These are phyloP conservation scores for Salvia rosmarinus DNA, from an alignment of 257 asterid species.

Conservation along the genomic window DNA sequence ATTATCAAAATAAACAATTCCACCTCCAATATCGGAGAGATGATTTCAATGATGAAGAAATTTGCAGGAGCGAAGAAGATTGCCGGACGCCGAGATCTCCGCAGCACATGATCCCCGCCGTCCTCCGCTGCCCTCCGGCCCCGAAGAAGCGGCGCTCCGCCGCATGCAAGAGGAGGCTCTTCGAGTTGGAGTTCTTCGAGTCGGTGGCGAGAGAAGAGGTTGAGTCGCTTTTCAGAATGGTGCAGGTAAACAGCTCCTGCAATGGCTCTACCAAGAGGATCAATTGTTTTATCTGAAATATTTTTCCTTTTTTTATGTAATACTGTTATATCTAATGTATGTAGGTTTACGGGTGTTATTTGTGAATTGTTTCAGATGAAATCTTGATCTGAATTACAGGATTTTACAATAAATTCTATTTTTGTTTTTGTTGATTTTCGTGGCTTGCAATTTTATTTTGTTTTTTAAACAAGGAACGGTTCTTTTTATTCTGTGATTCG, in stretches of 20 bases:
- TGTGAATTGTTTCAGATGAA: slow-evolving; percentile 25
- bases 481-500: no score
- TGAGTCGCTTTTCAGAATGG: slow-evolving; percentile 50
- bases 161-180: slow-evolving; percentile 53
- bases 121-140: slow-evolving; percentile 61
- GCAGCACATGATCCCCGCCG: slow-evolving; percentile 47
- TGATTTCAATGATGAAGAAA: not conserved
- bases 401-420: not conserved
- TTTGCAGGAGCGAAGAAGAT: slow-evolving; percentile 28
- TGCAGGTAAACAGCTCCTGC: slow-evolving; percentile 22
- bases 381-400: slow-evolving; percentile 26
- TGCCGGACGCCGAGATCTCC: slow-evolving; percentile 61
- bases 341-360: slow-evolving; percentile 16
- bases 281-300: slow-evolving; percentile 37
- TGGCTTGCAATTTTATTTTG: not conserved
- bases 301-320: not conserved
- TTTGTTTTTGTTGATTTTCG: not conserved
- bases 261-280: slow-evolving; percentile 37
- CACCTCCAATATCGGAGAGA: not conserved
- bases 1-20: slow-evolving; percentile 19
- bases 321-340: not conserved
- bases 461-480: not conserved
- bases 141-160: slow-evolving; percentile 53
- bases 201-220: slow-evolving; percentile 41
- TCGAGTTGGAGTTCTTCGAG: slow-evolving; percentile 49